Conservation (phyloP, 2,329 filamentous ascomycete genomes). For the Chrysoporthe cubensis region DNA sequence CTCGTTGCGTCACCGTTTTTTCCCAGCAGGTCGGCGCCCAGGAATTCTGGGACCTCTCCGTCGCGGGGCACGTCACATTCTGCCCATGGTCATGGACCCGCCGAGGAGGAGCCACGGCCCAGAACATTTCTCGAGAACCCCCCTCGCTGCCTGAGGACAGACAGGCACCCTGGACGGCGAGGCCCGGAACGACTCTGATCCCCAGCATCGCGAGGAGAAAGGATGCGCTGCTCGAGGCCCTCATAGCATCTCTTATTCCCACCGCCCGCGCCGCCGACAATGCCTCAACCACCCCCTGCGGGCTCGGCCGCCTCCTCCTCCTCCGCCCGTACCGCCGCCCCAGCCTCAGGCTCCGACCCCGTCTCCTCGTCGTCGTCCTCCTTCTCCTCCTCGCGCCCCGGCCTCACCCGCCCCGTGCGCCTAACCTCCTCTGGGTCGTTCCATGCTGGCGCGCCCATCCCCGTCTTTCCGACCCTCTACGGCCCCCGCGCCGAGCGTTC, state of each 20-base stretch:
- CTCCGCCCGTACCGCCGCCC: not conserved
- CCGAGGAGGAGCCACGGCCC: not conserved
- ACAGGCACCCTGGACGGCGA: not conserved
- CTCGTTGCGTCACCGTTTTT: constrained; percentile 19
- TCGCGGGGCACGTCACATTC: constrained; percentile 14
- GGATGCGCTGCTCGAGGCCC: constrained; percentile 22
- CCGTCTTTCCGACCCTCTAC: constrained; percentile 37
- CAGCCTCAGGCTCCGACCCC: not conserved
- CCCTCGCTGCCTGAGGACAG: not conserved
- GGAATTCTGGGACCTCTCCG: not conserved
- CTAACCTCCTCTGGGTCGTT: constrained; percentile 51
- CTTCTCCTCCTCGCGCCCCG: constrained; percentile 18
- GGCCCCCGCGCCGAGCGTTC: constrained; percentile 29
- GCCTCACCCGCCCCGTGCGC: constrained; percentile 20
- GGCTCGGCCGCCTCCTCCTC: constrained; percentile 14
- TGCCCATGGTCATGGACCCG: constrained; percentile 4
- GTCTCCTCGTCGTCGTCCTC: not conserved
- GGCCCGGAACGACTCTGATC: not conserved
- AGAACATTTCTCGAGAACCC: not conserved
- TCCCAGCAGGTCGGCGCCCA: not conserved
- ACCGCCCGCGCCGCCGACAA: constrained; percentile 7
- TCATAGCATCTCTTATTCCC: constrained; percentile 6
- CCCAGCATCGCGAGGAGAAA: not conserved
- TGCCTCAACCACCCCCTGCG: constrained; percentile 20
- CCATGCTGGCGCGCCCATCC: constrained; percentile 56